These are phyloP conservation scores for Bipolaris sorokiniana DNA, from an alignment of 2,329 filamentous ascomycete species.

Conservation along the genomic window DNA sequence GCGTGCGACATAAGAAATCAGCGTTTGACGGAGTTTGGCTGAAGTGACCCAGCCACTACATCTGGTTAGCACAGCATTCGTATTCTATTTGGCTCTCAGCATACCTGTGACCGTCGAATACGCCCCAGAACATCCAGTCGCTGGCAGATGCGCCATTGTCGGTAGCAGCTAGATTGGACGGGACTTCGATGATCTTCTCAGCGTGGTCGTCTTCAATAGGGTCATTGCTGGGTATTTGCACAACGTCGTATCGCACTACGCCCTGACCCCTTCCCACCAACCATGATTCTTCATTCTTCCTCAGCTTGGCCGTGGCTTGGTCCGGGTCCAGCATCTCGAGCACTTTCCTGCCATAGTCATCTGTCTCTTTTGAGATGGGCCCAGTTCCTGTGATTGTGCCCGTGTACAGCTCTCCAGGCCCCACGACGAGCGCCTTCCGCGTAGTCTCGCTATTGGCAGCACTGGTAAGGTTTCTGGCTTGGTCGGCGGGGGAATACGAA, in stretches of 20 bases:
- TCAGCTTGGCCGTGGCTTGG: slow-evolving; percentile 87
- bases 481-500: slow-evolving; percentile 26
- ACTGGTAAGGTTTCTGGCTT: slow-evolving; percentile 44
- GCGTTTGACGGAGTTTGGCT: slow-evolving; percentile 87
- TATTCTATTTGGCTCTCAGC: slow-evolving; percentile 26
- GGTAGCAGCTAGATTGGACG: slow-evolving; percentile 63
- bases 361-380: slow-evolving; percentile 85
- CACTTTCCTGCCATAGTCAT: slow-evolving; percentile 82
- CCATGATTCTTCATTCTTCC: slow-evolving; percentile 90
- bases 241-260: slow-evolving; percentile 91
- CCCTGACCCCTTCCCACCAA: slow-evolving; percentile 86
- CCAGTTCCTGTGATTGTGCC: slow-evolving; percentile 83
- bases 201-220: slow-evolving; percentile 98
- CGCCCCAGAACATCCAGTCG: slow-evolving; percentile 99
- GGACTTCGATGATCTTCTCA: slow-evolving; percentile 95
- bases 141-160: slow-evolving; percentile 64
- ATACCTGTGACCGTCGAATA: slow-evolving; percentile 96
- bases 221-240: slow-evolving; percentile 92
- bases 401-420: slow-evolving; percentile 88
- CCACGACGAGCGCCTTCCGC: slow-evolving; percentile 77
- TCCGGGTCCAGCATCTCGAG: slow-evolving; percentile 97
- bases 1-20: slow-evolving; percentile 90
- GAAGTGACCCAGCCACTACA: slow-evolving; percentile 94
- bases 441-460: slow-evolving; percentile 57
- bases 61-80: slow-evolving; percentile 10